A percentile compares a stretch with the other conserved stretches of the same genome.
Conservation (phyloP, 805 yeast species). For the Komagataella pseudopastoris region DNA sequence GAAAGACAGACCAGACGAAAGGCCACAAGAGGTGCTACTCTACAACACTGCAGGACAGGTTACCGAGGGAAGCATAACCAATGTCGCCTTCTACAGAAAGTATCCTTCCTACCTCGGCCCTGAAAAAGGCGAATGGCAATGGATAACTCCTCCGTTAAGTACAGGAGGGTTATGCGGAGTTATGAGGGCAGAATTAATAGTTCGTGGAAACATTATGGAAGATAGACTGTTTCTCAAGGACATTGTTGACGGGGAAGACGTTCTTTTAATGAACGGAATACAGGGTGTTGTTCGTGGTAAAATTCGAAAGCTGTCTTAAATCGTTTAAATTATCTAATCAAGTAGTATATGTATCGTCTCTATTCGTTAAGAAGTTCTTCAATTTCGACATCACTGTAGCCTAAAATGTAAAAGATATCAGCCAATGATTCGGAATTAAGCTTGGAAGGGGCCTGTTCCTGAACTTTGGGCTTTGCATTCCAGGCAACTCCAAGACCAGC, state of each 20-base stretch:
- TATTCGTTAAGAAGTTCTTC: slow-evolving; percentile 8
- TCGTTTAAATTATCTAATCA: not conserved
- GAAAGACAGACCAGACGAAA: slow-evolving; percentile 18
- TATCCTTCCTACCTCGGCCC: slow-evolving; percentile 12
- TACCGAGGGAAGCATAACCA: slow-evolving; percentile 76
- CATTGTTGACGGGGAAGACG: slow-evolving; percentile 51
- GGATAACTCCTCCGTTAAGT: slow-evolving; percentile 74
- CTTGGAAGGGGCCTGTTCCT: slow-evolving; percentile 66
- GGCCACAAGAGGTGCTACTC: slow-evolving; percentile 52
- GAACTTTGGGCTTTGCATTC: slow-evolving; percentile 95
- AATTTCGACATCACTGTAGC: slow-evolving; percentile 49
- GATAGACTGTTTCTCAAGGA: slow-evolving; percentile 29
- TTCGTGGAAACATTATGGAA: slow-evolving; percentile 39
- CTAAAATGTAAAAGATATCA: slow-evolving; percentile 74
- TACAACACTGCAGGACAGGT: slow-evolving; percentile 45
- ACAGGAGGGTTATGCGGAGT: slow-evolving; percentile 84
- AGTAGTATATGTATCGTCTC: not conserved
- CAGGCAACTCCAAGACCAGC: slow-evolving; percentile 96
- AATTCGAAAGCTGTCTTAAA: slow-evolving; percentile 2
- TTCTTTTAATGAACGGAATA: slow-evolving; percentile 70
- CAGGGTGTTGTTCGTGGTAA: slow-evolving; percentile 64
- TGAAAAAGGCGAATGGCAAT: slow-evolving; percentile 23
- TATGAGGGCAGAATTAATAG: slow-evolving; percentile 49
- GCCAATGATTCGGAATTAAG: slow-evolving; percentile 61
- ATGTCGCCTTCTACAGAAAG: slow-evolving; percentile 47